Evolutionary conservation across 805 yeast genomes (phyloP).

Genomic region (Saccharomyces mikatae): DNA sequence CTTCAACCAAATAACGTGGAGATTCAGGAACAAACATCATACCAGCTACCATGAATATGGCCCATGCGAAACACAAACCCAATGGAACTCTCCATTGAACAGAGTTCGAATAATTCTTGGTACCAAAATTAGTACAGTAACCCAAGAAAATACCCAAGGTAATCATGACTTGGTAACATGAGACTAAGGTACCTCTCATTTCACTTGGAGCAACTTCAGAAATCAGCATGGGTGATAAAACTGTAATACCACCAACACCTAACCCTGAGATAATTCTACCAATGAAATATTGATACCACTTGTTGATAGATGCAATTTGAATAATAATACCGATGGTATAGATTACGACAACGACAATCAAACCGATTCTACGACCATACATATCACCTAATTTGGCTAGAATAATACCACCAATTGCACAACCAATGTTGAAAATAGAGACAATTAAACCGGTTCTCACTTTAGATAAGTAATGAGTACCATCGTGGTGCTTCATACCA

Average conservation of each 20-base stretch:
- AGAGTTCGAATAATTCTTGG: conserved; percentile 47
- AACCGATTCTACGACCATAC: conserved; percentile 58
- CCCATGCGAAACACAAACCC: conserved; percentile 45
- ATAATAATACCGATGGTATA: conserved; percentile 62
- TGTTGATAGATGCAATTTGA: conserved; percentile 44
- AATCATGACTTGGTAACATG: conserved; percentile 58
- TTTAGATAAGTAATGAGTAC: conserved; percentile 18
- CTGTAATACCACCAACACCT: conserved; percentile 67
- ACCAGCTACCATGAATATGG: conserved; percentile 27
- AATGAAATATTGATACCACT: conserved; percentile 63
- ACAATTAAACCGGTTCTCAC: conserved; percentile 25
- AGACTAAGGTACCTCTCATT: conserved; percentile 60
- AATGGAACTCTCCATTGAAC: conserved; percentile 68
- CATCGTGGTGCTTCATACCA: conserved; percentile 16
- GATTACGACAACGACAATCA: conserved; percentile 50
- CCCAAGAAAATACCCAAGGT: conserved; percentile 65
- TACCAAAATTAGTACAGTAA: conserved; percentile 63
- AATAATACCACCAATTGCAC: conserved; percentile 64
- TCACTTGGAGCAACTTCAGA: conserved; percentile 61
- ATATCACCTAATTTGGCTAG: conserved; percentile 53
- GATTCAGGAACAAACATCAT: conserved; percentile 56
- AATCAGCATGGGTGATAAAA: conserved; percentile 63
- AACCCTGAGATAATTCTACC: conserved; percentile 40
- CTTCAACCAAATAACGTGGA: conserved; percentile 54
- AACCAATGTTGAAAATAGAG: conserved; percentile 62